phyloP scores from a whole-genome alignment of 495 filamentous ascomycete genomes.

The Neurospora sp. region DNA sequence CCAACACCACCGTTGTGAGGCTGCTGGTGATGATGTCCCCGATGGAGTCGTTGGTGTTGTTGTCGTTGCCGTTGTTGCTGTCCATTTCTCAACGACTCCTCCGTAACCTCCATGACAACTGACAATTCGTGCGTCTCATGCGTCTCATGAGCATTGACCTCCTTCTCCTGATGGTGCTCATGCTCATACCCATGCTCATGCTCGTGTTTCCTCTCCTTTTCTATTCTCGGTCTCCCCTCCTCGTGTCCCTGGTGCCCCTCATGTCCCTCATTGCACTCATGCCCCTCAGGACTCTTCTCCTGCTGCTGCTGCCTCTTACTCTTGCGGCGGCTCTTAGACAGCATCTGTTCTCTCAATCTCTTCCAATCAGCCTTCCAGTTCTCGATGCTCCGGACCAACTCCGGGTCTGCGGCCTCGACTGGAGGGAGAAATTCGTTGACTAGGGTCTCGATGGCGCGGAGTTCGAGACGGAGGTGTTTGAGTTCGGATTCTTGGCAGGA shows the following conservation, averaged over 20 bases:
- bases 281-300: background rate
- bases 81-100: background rate
- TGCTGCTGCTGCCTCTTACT: background rate
- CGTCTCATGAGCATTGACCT: background rate
- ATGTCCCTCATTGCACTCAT: background rate
- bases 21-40: background rate
- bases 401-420: constrained; percentile 24
- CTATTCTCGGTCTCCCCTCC: background rate
- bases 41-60: background rate
- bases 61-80: background rate
- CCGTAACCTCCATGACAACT: background rate
- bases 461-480: constrained; percentile 40
- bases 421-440: constrained; percentile 30
- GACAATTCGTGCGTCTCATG: background rate
- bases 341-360: constrained; percentile 19
- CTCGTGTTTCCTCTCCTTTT: background rate
- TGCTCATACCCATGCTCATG: background rate
- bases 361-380: constrained; percentile 38
- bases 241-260: background rate
- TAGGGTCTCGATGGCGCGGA: constrained; percentile 45
- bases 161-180: background rate
- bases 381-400: constrained; percentile 33
- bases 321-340: constrained; percentile 8
- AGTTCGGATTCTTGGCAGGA: constrained; percentile 28
- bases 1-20: background rate